Percentiles rank a stretch among this genome's conserved stretches.
Evolutionary conservation across 148 eudicot species (phyloP).

Genomic region (Heliamphora exappendiculata): DNA sequence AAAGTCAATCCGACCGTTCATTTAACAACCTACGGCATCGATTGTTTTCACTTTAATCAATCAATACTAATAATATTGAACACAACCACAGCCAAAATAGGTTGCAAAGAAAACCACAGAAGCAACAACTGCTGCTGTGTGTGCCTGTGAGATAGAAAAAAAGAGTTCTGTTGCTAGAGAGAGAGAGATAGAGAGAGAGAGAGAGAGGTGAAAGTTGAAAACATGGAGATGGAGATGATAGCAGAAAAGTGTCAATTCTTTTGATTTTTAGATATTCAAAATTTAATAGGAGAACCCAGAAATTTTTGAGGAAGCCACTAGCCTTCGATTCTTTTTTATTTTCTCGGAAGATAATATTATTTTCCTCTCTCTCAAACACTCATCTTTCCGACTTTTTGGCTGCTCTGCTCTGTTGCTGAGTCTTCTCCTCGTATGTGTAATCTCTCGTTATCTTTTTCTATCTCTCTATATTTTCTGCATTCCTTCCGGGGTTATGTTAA

Average conservation of each 20-base stretch:
- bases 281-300: neutral
- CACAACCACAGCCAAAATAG: neutral
- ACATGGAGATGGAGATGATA: neutral
- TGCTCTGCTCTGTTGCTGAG: constrained; percentile 6
- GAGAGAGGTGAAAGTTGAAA: neutral
- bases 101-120: neutral
- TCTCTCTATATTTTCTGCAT: neutral
- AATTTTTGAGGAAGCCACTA: neutral
- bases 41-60: constrained; percentile 9
- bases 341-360: neutral
- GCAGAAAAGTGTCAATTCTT: neutral
- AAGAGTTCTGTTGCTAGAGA: neutral
- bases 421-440: neutral
- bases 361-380: neutral
- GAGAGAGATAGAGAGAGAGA: neutral
- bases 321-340: neutral
- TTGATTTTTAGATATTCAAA: neutral
- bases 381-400: neutral
- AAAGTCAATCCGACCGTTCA: constrained; percentile 19
- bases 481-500: neutral
- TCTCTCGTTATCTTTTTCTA: neutral
- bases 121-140: neutral
- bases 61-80: neutral
- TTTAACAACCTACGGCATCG: constrained; percentile 15
- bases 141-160: neutral